Evolutionary conservation across 2,329 filamentous ascomycete genomes (phyloP).

Genomic region (Gnomoniopsis sp.): DNA sequence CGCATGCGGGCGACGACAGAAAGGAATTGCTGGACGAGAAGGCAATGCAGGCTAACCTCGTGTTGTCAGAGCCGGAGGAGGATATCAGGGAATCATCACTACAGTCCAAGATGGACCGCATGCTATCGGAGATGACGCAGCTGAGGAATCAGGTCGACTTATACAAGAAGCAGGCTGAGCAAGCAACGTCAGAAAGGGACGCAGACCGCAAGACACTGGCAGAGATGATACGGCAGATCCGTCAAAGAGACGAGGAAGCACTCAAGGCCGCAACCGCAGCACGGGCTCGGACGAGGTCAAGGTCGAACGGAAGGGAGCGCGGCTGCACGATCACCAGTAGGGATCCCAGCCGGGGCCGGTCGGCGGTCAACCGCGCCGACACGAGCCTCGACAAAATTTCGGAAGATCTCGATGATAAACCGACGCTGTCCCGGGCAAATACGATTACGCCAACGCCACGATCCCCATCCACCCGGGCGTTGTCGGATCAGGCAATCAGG

Average conservation of each 20-base stretch:
- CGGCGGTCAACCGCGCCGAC: constrained; percentile 5
- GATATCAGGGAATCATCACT: constrained; percentile 28
- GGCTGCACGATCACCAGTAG: constrained; percentile 18
- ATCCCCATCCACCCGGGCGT: constrained; percentile 35
- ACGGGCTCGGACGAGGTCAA: constrained; percentile 37
- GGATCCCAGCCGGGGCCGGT: constrained; percentile 20
- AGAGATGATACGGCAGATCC: constrained; percentile 83
- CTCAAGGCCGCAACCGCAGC: constrained; percentile 22
- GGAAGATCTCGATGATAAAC: constrained; percentile 32
- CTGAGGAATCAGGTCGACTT: constrained; percentile 76
- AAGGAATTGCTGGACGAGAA: background rate
- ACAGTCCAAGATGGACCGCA: constrained; percentile 70
- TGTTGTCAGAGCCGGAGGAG: background rate
- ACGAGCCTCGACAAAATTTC: constrained; percentile 24
- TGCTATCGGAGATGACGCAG: constrained; percentile 76
- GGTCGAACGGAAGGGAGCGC: constrained; percentile 30
- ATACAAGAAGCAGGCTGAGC: constrained; percentile 75
- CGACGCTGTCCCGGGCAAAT: constrained; percentile 44
- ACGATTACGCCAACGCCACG: constrained; percentile 44
- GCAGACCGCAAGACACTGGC: constrained; percentile 70
- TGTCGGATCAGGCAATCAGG: constrained; percentile 42
- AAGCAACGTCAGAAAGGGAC: constrained; percentile 74
- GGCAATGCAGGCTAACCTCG: constrained; percentile 1
- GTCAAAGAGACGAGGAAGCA: constrained; percentile 60
- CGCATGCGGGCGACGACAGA: constrained; percentile 21